These are phyloP conservation scores for Capsicum rhomboideum DNA, from an alignment of 257 asterid genomes.

Conservation along the genomic window DNA sequence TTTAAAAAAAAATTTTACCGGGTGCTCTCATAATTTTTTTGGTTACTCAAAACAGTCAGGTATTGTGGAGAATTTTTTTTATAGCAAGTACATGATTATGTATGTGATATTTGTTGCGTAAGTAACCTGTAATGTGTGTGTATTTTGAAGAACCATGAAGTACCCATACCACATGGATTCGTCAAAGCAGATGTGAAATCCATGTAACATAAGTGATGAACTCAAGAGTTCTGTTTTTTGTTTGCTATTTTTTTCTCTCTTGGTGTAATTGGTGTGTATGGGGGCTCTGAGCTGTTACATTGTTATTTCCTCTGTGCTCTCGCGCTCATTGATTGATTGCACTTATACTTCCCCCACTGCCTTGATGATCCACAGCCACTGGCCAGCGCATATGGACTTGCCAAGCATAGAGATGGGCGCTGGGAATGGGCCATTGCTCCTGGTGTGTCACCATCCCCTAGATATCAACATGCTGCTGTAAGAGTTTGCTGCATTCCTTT, in stretches of 20 bases:
- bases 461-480: constrained; percentile 99
- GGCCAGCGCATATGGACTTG: constrained; percentile 98
- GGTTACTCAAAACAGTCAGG: not conserved
- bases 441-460: constrained; percentile 97
- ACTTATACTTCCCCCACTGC: not conserved
- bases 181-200: not conserved
- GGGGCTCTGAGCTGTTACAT: not conserved
- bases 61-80: not conserved
- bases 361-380: constrained; percentile 57
- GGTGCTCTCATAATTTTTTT: not conserved
- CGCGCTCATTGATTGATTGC: not conserved
- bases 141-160: not conserved
- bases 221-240: not conserved
- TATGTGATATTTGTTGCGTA: not conserved
- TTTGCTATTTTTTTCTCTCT: not conserved
- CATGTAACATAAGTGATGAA: not conserved
- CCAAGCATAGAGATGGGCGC: constrained; percentile 99
- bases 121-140: not conserved
- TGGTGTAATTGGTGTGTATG: not conserved
- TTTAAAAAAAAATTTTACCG: not conserved
- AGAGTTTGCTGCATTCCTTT: constrained; percentile 15
- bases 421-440: constrained; percentile 99
- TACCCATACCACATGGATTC: not conserved
- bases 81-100: not conserved
- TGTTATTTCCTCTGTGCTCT: not conserved